A percentile compares a stretch with the other conserved stretches of the same genome.
These are phyloP conservation scores for Chloris gayana DNA, from an alignment of 176 grass and related monocot species.

Conservation along the genomic window DNA sequence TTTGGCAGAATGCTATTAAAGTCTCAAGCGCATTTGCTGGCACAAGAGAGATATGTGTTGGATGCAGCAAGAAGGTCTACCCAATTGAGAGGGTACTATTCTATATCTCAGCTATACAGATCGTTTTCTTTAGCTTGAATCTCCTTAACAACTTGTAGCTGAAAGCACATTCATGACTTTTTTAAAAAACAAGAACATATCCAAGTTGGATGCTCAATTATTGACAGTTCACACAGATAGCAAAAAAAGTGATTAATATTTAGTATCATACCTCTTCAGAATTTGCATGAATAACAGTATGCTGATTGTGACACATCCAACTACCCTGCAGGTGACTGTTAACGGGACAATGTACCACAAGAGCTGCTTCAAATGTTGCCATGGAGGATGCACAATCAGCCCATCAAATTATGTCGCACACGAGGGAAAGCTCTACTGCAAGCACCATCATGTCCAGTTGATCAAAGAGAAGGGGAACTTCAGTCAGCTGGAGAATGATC, in stretches of 20 bases:
- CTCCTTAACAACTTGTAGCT: conserved; percentile 28
- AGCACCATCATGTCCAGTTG: conserved; percentile 89
- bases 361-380: conserved; percentile 98
- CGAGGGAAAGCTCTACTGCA: conserved; percentile 98
- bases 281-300: conserved; percentile 9
- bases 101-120: conserved; percentile 28
- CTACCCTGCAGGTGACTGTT: conserved; percentile 73
- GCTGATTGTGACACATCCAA: not conserved
- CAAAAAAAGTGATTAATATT: not conserved
- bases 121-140: not conserved
- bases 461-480: conserved; percentile 97
- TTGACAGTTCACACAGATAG: conserved; percentile 19
- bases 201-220: conserved; percentile 22
- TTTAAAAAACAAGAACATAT: not conserved
- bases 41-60: conserved; percentile 94
- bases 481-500: conserved; percentile 83
- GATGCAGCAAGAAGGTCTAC: conserved; percentile 90
- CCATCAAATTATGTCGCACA: conserved; percentile 98
- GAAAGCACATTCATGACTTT: not conserved
- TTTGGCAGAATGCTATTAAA: conserved; percentile 86
- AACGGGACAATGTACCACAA: conserved; percentile 87
- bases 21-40: conserved; percentile 87
- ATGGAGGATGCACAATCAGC: conserved; percentile 98
- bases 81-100: conserved; percentile 89
- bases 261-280: conserved; percentile 21